Base-by-base conservation (phyloP, 2,329 filamentous ascomycete species). In the Fusarium staphyleae region DNA sequence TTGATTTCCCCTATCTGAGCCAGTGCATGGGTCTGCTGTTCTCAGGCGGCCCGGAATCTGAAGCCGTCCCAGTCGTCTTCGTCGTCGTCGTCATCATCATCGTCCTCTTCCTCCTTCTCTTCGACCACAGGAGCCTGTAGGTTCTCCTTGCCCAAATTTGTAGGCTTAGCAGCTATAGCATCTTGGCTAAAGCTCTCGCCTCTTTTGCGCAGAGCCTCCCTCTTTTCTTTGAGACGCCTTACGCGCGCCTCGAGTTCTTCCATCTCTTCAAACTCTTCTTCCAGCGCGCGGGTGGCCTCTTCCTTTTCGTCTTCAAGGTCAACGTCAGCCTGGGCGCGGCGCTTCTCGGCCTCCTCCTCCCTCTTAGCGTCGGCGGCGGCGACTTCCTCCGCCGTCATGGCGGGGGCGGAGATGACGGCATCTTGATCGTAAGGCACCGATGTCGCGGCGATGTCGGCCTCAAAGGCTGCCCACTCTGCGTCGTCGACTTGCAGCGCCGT, bases 231-330 rank as follows among this genome's bases (percentile, higher is more conserved):
- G 47, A 93, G 72, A 55, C 79, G 81, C 53, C 80, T 79, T 11
- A 93, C 87, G 6, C 89, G 82, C 44, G 84, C 83, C 71, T 93
- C 90, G 37, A 93, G 79, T 67, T 87, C 84, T 68, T 89, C 87
- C 90, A 93, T 93, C 69, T 92, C 87, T 52, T 91, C 89, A 62
- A 93, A 89, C 71, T 93, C 90, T 33, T 87, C 84, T 72, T 91
- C 88, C 50, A 93, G 74, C 24, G 87, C 85, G 16, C 87, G 81
- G 34, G 82, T 83, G 1, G 90, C 90, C 65, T 95, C 90, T 69
- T 95, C 90, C 49, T 83, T 83, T 69, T 92, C 89, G 32, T 87
- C 87, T 50, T 82, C 82, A 1, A 86, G 69, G 63, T 84, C 76
- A 3, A 75, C 70, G 22, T 89, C 86, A 1, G 75, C 76, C 34